phyloP scores from a whole-genome alignment of 2,329 filamentous ascomycete genomes.

The Ophiostoma pallidulum region DNA sequence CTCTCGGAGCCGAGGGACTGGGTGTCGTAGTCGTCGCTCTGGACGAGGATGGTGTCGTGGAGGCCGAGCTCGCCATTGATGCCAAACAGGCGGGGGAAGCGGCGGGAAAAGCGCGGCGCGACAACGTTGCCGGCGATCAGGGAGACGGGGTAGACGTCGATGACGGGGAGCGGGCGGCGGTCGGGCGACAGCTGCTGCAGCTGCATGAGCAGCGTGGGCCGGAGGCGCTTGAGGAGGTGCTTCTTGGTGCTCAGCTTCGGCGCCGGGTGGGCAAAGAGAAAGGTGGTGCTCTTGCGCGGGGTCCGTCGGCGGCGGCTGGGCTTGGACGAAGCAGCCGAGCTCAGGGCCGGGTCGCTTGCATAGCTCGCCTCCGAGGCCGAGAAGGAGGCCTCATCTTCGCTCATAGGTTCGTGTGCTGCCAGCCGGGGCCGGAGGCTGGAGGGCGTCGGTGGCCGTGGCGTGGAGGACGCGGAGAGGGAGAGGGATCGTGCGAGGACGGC shows the following conservation, averaged over 20 bases:
- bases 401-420: slow-evolving; percentile 24
- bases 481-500: not conserved
- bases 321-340: slow-evolving; percentile 28
- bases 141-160: slow-evolving; percentile 66
- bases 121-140: slow-evolving; percentile 46
- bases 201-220: slow-evolving; percentile 61
- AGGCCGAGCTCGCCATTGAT: slow-evolving; percentile 53
- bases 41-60: slow-evolving; percentile 62
- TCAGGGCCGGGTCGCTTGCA: slow-evolving; percentile 26
- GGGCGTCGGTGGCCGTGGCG: not conserved
- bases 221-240: slow-evolving; percentile 55
- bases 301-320: slow-evolving; percentile 28
- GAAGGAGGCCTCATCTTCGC: slow-evolving; percentile 41
- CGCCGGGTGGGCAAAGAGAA: slow-evolving; percentile 58
- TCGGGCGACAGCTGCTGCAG: slow-evolving; percentile 56
- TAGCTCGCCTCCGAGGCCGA: slow-evolving; percentile 40
- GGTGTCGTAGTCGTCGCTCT: slow-evolving; percentile 56
- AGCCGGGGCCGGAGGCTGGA: slow-evolving; percentile 9
- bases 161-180: slow-evolving; percentile 54
- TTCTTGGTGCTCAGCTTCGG: slow-evolving; percentile 50
- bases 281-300: slow-evolving; percentile 50
- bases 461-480: slow-evolving; percentile 1
- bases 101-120: slow-evolving; percentile 48
- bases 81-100: slow-evolving; percentile 54
- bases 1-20: slow-evolving; percentile 25